Conservation (phyloP, 768 basidiomycete species). For the Kwoniella botswanensis region DNA sequence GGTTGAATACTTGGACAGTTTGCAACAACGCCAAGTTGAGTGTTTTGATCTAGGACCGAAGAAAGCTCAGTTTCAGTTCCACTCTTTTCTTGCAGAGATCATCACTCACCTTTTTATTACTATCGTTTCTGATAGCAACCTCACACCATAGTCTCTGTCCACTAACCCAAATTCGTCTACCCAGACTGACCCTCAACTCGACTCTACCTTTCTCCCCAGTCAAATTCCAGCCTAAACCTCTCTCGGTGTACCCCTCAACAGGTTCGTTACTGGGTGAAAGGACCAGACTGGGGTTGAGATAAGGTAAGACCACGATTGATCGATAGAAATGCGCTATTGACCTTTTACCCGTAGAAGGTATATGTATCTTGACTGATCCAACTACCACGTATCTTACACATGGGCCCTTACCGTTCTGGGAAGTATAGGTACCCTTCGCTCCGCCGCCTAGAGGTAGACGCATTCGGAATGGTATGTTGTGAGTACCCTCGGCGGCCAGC, state of each 20-base stretch:
- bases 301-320: slow-evolving; percentile 77
- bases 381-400: slow-evolving; percentile 79
- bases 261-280: slow-evolving; percentile 69
- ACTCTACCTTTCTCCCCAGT: slow-evolving; percentile 71
- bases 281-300: slow-evolving; percentile 67
- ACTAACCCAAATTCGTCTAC: slow-evolving; percentile 77
- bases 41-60: slow-evolving; percentile 63
- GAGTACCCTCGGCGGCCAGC: slow-evolving; percentile 68
- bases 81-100: not conserved
- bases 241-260: slow-evolving; percentile 66
- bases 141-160: slow-evolving; percentile 77
- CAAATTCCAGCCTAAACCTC: slow-evolving; percentile 62
- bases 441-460: slow-evolving; percentile 67
- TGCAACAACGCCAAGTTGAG: slow-evolving; percentile 70
- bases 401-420: slow-evolving; percentile 64
- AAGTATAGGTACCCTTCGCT: slow-evolving; percentile 65
- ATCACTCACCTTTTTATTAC: slow-evolving; percentile 63
- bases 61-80: not conserved
- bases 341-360: slow-evolving; percentile 65
- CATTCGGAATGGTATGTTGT: slow-evolving; percentile 75
- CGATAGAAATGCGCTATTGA: slow-evolving; percentile 92
- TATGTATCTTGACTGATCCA: slow-evolving; percentile 77
- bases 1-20: slow-evolving; percentile 70
- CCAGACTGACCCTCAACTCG: slow-evolving; percentile 69
- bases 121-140: slow-evolving; percentile 70